Evolutionary conservation across 352 stramenopile genomes (phyloP), one percentile per base, ranked within the genome.

Genomic region (Phytopythium aichiense): DNA sequence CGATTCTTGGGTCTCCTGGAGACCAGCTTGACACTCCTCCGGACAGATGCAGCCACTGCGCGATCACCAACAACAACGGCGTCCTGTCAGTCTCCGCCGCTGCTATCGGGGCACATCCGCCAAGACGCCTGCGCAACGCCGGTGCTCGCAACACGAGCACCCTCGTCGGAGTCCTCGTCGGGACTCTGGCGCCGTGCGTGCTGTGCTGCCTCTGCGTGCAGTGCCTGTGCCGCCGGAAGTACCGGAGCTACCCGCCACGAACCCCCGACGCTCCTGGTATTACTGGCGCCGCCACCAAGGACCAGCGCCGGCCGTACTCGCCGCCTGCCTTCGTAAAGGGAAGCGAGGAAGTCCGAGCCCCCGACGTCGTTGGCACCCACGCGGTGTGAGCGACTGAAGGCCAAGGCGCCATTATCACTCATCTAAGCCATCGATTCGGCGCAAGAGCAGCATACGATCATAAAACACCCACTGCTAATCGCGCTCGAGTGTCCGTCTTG

Each of bases 221-320:
- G n/a, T 59, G 53, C n/a, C 53, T 59, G 35, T 59, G 53, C 16
- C 53, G 53, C n/a, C 53, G 35, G 9, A 37, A 59, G 35, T 56
- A 59, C 53, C 7, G 13, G 12, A 33, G 33, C 53, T n/a, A 37
- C 20, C 49, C 45, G 22, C 45, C 45, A 11, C 45, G 45, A 18
- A 12, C n/a, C 43, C 9, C 43, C 20, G 13, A 4, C n/a, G 30
- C 31, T 16, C 2, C 33, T 30, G 50, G 28, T 16, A 0, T 33
- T 25, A 38, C 20, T 8, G 15, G 15, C 30, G 20, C 8, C 50
- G 23, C 15, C 22, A 4, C 37, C 18, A 49, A 59, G 53, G 33
- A 31, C 16, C 25, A 58, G 52, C 28, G 30, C 7, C 33, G 23
- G 12, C 52, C 31, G 53, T 50, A 59, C 53, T 50, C 53, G 2